Conservation (phyloP, 345 rosid genomes). For the Litchi chinensis region DNA sequence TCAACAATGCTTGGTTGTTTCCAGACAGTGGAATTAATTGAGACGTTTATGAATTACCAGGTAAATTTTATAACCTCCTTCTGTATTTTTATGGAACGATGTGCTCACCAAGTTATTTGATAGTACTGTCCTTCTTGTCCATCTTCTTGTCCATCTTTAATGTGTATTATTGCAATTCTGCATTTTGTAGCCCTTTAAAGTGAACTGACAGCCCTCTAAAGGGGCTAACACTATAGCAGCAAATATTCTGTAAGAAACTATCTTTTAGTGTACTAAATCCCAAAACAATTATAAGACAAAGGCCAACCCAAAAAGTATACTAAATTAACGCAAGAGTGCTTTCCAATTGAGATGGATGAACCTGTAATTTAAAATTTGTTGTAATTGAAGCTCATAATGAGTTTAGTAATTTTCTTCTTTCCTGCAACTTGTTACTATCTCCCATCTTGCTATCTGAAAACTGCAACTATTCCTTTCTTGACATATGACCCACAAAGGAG, state of each 20-base stretch:
- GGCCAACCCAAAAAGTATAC: not conserved
- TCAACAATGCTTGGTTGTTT: slow-evolving; percentile 89
- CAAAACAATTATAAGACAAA: too few relatives aligned
- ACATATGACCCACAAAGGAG: not conserved
- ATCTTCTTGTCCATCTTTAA: not conserved
- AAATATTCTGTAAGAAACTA: too few relatives aligned
- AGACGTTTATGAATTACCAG: slow-evolving; percentile 99
- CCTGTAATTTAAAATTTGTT: not conserved
- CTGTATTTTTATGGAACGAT: not conserved
- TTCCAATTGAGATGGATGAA: not conserved
- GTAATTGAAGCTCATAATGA: not conserved
- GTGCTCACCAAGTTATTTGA: not conserved
- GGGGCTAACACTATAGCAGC: too few relatives aligned
- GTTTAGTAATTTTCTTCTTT: too few relatives aligned
- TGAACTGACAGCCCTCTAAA: too few relatives aligned
- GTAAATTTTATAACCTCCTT: slow-evolving; percentile 33
- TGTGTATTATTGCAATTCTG: not conserved
- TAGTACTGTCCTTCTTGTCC: not conserved
- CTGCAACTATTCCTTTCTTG: not conserved
- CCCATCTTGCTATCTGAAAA: not conserved
- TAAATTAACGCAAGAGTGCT: too few relatives aligned
- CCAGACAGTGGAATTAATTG: slow-evolving; percentile 93
- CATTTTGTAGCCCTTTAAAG: not conserved
- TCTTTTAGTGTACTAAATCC: not conserved
- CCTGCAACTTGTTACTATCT: not conserved